A percentile compares a stretch with the other conserved stretches of the same genome.
Conservation (phyloP, 148 eudicot species). For the Diospyros kaki region DNA sequence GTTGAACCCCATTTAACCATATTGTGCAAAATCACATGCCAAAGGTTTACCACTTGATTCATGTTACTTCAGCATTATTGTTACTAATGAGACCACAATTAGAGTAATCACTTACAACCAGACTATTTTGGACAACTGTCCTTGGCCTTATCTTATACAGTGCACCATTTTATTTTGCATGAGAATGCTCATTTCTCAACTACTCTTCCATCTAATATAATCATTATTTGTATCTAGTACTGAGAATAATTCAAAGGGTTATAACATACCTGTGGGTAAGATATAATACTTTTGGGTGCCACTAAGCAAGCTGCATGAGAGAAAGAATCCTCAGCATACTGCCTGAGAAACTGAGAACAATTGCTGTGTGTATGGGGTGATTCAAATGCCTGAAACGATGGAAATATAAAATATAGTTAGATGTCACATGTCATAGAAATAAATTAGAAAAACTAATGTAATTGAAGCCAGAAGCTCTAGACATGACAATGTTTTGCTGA, state of each 20-base stretch:
- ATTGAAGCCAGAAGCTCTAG: neutral
- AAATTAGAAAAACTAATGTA: neutral
- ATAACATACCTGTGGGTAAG: constrained; percentile 86
- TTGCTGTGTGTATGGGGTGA: constrained; percentile 88
- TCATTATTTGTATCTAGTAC: neutral
- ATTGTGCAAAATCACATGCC: neutral
- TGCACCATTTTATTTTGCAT: neutral
- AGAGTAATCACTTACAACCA: neutral
- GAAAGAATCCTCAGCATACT: constrained; percentile 84
- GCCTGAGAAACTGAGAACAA: constrained; percentile 77
- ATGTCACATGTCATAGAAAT: neutral
- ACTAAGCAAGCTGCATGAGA: constrained; percentile 82
- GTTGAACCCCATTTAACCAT: neutral
- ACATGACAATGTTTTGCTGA: neutral
- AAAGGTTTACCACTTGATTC: neutral
- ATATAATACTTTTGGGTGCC: constrained; percentile 76
- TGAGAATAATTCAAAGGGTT: neutral
- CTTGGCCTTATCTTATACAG: neutral
- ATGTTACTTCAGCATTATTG: neutral
- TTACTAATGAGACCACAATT: neutral
- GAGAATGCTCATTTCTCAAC: neutral
- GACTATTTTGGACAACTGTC: neutral
- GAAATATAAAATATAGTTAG: neutral
- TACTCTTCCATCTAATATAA: neutral
- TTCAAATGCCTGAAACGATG: constrained; percentile 80